Evolutionary conservation across 2,329 filamentous ascomycete genomes (phyloP).

Genomic region (Akanthomyces muscarius): DNA sequence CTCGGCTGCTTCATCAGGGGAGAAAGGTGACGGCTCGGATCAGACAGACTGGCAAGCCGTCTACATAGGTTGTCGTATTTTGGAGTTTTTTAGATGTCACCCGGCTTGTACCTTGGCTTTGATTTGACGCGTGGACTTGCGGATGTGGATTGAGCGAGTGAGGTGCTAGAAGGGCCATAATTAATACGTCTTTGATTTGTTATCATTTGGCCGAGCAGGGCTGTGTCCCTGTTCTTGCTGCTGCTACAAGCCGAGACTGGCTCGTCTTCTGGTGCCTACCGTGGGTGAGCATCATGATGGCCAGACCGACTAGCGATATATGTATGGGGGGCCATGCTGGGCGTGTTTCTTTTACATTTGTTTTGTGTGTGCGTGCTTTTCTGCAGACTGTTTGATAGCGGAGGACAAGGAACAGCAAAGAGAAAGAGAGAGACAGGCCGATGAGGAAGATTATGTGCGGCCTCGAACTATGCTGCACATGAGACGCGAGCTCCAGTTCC

Average conservation of each 20-base stretch:
- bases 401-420: slow-evolving; percentile 10
- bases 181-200: slow-evolving; percentile 18
- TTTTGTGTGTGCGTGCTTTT: slow-evolving; percentile 1
- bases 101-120: slow-evolving; percentile 30
- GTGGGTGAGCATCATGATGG: background rate
- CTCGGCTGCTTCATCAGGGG: slow-evolving; percentile 23
- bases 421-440: slow-evolving; percentile 11
- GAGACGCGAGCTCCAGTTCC: background rate
- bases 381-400: slow-evolving; percentile 10
- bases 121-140: slow-evolving; percentile 15
- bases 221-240: background rate
- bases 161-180: slow-evolving; percentile 17
- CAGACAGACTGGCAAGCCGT: slow-evolving; percentile 16
- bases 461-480: background rate
- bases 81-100: slow-evolving; percentile 39
- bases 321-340: slow-evolving; percentile 9
- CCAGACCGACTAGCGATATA: background rate
- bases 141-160: slow-evolving; percentile 14
- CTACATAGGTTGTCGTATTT: slow-evolving; percentile 38
- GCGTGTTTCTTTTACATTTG: slow-evolving; percentile 12
- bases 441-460: background rate
- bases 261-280: background rate
- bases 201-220: slow-evolving; percentile 7
- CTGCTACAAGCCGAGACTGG: slow-evolving; percentile 6
- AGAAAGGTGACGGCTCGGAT: slow-evolving; percentile 10